Evolutionary conservation across 192 early-diverging fungal species (phyloP).

Genomic region (Umbelopsis sp.): DNA sequence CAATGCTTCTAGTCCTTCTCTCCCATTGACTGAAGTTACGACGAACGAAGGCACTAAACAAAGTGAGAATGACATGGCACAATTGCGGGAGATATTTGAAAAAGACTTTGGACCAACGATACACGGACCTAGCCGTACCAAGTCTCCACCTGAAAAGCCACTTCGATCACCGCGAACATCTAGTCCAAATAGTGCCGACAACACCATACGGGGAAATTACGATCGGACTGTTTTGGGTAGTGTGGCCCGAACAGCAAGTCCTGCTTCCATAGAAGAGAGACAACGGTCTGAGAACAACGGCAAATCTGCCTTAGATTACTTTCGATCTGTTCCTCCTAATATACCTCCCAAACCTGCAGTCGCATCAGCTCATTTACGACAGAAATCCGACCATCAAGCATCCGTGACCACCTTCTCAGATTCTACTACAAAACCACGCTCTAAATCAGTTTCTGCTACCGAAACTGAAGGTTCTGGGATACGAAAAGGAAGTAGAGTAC

Average conservation of each 20-base stretch:
- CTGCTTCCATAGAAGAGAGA: not conserved
- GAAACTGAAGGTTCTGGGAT: not conserved
- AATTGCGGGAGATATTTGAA: conserved; percentile 7
- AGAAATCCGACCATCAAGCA: conserved; percentile 15
- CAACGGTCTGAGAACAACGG: not conserved
- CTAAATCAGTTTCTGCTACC: conserved; percentile 30
- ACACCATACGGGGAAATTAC: conserved; percentile 12
- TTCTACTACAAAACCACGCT: conserved; percentile 21
- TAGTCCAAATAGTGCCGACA: not conserved
- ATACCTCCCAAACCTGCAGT: not conserved
- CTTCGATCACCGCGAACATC: not conserved
- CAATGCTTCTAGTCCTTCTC: not conserved
- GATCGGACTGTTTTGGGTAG: not conserved
- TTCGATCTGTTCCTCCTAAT: not conserved
- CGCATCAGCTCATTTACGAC: conserved; percentile 12
- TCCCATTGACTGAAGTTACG: not conserved
- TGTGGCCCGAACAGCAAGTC: not conserved
- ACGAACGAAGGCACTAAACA: not conserved
- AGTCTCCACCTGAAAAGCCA: conserved; percentile 5
- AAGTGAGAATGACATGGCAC: not conserved
- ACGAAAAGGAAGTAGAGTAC: not conserved
- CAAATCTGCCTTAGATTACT: conserved; percentile 13
- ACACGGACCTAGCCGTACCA: not conserved
- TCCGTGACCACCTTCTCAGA: not conserved
- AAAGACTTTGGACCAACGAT: not conserved